phyloP scores from a whole-genome alignment of 805 yeast genomes.

The Pichia ethanolica region DNA sequence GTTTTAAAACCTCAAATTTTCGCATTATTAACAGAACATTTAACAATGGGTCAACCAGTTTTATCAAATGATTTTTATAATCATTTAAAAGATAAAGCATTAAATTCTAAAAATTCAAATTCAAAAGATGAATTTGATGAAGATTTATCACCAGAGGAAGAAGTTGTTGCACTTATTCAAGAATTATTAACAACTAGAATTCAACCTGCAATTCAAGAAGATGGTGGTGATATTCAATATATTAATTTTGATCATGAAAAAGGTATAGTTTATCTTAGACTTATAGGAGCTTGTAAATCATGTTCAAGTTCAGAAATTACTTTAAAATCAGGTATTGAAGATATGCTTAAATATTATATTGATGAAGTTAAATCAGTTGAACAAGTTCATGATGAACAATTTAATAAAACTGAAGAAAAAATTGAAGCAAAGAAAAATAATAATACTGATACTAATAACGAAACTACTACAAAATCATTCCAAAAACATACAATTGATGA shows the following conservation, averaged over 20 bases:
- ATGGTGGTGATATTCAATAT: constrained; percentile 94
- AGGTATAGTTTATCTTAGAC: constrained; percentile 80
- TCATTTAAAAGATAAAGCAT: constrained; percentile 30
- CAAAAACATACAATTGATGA: constrained; percentile 19
- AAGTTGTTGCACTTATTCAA: constrained; percentile 80
- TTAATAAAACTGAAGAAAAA: constrained; percentile 42
- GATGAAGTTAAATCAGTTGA: constrained; percentile 89
- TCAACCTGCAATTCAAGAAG: constrained; percentile 97
- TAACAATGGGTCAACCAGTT: constrained; percentile 51
- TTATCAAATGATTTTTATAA: constrained; percentile 32
- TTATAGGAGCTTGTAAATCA: constrained; percentile 93
- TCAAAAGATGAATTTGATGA: constrained; percentile 45
- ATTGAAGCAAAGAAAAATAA: constrained; percentile 18
- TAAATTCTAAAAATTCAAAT: constrained; percentile 23
- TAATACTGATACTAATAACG: neutral
- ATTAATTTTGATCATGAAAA: constrained; percentile 77
- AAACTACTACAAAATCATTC: neutral
- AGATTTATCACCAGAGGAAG: constrained; percentile 40
- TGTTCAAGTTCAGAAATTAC: constrained; percentile 91
- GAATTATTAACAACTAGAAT: constrained; percentile 91
- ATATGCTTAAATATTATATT: constrained; percentile 95
- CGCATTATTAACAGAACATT: constrained; percentile 46
- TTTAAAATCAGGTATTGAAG: constrained; percentile 88
- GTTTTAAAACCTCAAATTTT: constrained; percentile 62
- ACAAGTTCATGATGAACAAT: constrained; percentile 82